Percentiles rank a stretch among this genome's conserved stretches.
phyloP scores from a whole-genome alignment of 1,284 basidiomycete genomes.

The Pseudozyma flocculosa region DNA sequence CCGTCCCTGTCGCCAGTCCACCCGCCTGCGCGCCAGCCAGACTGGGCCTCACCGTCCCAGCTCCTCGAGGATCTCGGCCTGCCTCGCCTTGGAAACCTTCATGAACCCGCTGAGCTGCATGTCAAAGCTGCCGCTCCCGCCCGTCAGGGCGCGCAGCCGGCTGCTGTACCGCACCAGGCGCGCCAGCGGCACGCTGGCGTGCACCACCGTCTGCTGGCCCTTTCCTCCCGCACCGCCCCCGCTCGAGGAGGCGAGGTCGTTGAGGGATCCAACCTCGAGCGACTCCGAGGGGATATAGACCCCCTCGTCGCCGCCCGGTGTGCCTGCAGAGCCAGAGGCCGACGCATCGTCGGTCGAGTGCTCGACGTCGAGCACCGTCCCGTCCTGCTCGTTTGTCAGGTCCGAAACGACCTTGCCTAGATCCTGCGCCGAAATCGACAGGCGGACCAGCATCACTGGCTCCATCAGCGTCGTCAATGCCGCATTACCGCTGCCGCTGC shows the following conservation, averaged over 20 bases:
- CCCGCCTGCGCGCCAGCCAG: no score
- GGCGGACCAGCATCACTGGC: constrained; percentile 51
- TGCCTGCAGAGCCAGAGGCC: constrained; percentile 44
- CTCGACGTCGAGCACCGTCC: constrained; percentile 41
- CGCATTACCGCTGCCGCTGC: neutral
- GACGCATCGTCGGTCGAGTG: constrained; percentile 60
- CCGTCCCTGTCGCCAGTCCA: no score
- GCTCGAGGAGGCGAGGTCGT: constrained; percentile 68
- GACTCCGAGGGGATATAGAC: constrained; percentile 72
- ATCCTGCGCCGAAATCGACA: constrained; percentile 29
- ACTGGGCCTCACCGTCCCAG: no score
- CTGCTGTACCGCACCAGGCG: constrained; percentile 77
- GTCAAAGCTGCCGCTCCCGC: constrained; percentile 77
- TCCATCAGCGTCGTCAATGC: constrained; percentile 48
- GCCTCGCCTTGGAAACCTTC: constrained; percentile 52
- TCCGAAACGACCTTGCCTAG: constrained; percentile 52
- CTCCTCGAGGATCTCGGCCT: constrained; percentile 42
- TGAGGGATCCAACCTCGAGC: constrained; percentile 14
- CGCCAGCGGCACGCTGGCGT: constrained; percentile 70
- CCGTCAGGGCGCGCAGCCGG: constrained; percentile 74
- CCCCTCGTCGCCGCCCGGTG: constrained; percentile 62
- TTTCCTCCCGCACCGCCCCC: constrained; percentile 58
- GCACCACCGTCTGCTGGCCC: constrained; percentile 53
- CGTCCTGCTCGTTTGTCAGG: constrained; percentile 49
- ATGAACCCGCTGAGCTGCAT: constrained; percentile 75